Percentiles rank a stretch among this genome's conserved stretches.
Conservation (phyloP, 2,329 filamentous ascomycete genomes). For the Tetracladium maxilliforme region DNA sequence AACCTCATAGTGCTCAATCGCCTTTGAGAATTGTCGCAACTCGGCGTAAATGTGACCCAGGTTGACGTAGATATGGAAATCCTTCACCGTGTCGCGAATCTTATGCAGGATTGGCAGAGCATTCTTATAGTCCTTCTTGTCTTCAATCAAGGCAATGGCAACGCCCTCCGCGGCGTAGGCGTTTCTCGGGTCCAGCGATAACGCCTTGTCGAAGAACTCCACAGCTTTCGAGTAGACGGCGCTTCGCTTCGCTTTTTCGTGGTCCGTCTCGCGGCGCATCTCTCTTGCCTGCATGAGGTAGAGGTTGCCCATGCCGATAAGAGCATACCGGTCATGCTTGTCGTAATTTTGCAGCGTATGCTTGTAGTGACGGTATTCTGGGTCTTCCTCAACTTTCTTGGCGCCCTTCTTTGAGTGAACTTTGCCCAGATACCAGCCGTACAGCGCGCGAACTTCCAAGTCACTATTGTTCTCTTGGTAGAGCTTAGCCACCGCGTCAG, state of each 20-base stretch:
- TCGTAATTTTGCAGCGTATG: constrained; percentile 88
- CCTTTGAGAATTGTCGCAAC: constrained; percentile 75
- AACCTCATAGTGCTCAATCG: constrained; percentile 87
- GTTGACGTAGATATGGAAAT: constrained; percentile 81
- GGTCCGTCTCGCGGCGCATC: constrained; percentile 81
- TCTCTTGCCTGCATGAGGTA: constrained; percentile 73
- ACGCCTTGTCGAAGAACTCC: constrained; percentile 95
- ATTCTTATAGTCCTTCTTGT: constrained; percentile 74
- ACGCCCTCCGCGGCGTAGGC: constrained; percentile 94
- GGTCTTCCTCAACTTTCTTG: constrained; percentile 71
- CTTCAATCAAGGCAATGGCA: constrained; percentile 85
- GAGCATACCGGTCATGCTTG: constrained; percentile 94
- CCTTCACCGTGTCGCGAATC: constrained; percentile 78
- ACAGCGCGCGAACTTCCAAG: constrained; percentile 80
- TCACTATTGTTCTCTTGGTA: constrained; percentile 76
- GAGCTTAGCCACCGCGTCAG: constrained; percentile 70
- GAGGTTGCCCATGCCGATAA: constrained; percentile 94
- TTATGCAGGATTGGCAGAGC: constrained; percentile 83
- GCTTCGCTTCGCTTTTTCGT: constrained; percentile 80
- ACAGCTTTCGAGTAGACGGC: constrained; percentile 82
- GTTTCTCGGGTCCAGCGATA: constrained; percentile 89
- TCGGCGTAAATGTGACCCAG: constrained; percentile 88
- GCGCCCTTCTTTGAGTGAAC: constrained; percentile 65
- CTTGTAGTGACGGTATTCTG: constrained; percentile 89
- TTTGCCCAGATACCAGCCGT: constrained; percentile 90